Evolutionary conservation across 257 asterid genomes (phyloP).

Genomic region (Avicennia marina): DNA sequence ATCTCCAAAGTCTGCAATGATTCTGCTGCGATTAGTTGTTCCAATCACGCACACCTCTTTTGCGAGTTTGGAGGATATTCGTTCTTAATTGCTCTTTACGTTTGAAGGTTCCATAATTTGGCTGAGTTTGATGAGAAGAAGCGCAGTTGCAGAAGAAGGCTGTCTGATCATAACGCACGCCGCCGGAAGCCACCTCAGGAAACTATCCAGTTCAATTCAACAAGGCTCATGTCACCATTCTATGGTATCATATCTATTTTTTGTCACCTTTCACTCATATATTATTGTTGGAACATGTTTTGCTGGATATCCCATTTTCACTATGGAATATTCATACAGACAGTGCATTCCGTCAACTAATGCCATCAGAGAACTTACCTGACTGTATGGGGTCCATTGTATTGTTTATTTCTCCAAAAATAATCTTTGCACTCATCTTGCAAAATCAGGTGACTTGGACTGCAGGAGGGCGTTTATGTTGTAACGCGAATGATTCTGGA

Average conservation of each 20-base stretch:
- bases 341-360: too few species aligned
- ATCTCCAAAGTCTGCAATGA: too few species aligned
- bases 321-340: too few species aligned
- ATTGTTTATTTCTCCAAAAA: too few species aligned
- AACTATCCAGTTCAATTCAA: conserved; percentile 47
- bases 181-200: conserved; percentile 92
- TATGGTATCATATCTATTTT: conserved; percentile 44
- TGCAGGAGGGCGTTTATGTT: too few species aligned
- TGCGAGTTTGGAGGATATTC: background rate
- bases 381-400: too few species aligned
- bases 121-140: conserved; percentile 83
- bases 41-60: background rate
- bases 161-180: conserved; percentile 86
- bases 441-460: too few species aligned
- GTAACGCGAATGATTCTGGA: too few species aligned
- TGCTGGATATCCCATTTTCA: too few species aligned
- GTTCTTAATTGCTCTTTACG: background rate
- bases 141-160: conserved; percentile 92
- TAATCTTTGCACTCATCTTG: too few species aligned
- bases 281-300: too few species aligned
- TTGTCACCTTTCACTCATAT: background rate
- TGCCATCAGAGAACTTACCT: too few species aligned
- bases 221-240: conserved; percentile 51
- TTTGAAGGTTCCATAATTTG: conserved; percentile 80
- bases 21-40: background rate